Conservation (phyloP, 106 monocot species). For the Acorus gramineus region DNA sequence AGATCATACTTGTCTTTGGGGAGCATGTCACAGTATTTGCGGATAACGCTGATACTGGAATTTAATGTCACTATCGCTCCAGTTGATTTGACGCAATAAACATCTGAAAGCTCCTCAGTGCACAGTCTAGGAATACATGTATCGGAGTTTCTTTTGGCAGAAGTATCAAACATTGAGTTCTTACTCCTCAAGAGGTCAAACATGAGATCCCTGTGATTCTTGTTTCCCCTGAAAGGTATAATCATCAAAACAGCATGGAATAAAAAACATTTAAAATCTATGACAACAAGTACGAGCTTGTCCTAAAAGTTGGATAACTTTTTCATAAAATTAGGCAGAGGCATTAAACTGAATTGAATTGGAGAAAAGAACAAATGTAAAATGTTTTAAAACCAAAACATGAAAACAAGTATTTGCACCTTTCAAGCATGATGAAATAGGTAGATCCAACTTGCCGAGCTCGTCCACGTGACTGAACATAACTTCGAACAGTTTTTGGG, state of each 20-base stretch:
- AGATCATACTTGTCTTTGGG: constrained; percentile 14
- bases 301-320: no score
- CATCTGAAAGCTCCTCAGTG: neutral
- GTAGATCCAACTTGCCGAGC: neutral
- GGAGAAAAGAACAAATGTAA: no score
- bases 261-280: no score
- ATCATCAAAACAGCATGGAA: no score
- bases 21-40: constrained; percentile 17
- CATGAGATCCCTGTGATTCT: constrained; percentile 1
- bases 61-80: constrained; percentile 17
- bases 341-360: no score
- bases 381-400: no score
- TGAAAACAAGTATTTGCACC: neutral
- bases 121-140: neutral
- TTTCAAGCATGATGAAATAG: neutral
- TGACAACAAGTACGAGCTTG: no score
- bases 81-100: constrained; percentile 9
- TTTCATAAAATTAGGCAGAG: no score
- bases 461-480: constrained; percentile 1
- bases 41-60: constrained; percentile 10
- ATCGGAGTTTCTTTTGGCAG: neutral
- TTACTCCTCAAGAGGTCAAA: constrained; percentile 13
- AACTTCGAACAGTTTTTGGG: neutral
- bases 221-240: constrained; percentile 8
- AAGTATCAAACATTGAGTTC: neutral